Evolutionary conservation across 768 basidiomycete species (phyloP).

Genomic region (Lentinula boryana): DNA sequence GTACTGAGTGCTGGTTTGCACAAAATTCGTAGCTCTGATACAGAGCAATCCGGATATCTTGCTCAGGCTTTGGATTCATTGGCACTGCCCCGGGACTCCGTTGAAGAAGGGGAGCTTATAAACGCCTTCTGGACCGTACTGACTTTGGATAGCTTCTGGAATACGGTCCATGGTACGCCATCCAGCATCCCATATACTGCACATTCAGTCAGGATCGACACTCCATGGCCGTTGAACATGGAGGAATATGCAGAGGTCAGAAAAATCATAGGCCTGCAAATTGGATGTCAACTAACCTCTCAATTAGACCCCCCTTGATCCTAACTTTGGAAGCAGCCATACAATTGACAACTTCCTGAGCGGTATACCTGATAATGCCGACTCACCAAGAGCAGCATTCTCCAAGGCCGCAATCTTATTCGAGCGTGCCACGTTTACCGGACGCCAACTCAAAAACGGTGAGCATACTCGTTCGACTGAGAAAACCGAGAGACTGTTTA

Average conservation of each 20-base stretch:
- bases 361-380: slow-evolving; percentile 18
- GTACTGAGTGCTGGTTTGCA: slow-evolving; percentile 19
- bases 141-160: slow-evolving; percentile 48
- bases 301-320: slow-evolving; percentile 11
- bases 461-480: not conserved
- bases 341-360: slow-evolving; percentile 23
- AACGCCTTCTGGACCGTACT: slow-evolving; percentile 63
- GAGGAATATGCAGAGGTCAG: slow-evolving; percentile 13
- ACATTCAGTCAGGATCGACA: slow-evolving; percentile 23
- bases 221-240: slow-evolving; percentile 28
- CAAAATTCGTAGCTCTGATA: slow-evolving; percentile 1
- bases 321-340: slow-evolving; percentile 13
- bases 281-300: not conserved
- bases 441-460: slow-evolving; percentile 14
- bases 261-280: slow-evolving; percentile 1
- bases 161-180: slow-evolving; percentile 35
- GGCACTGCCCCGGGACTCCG: slow-evolving; percentile 15
- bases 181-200: slow-evolving; percentile 36
- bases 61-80: slow-evolving; percentile 23
- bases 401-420: slow-evolving; percentile 29
- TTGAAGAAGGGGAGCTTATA: slow-evolving; percentile 65
- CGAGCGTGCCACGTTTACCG: slow-evolving; percentile 20
- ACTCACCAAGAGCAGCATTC: slow-evolving; percentile 19
- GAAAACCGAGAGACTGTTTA: not conserved
- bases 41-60: slow-evolving; percentile 9